Evolutionary conservation across 148 eudicot species (phyloP), one percentile per base, ranked within the genome.

Genomic region (Oxyria digyna): DNA sequence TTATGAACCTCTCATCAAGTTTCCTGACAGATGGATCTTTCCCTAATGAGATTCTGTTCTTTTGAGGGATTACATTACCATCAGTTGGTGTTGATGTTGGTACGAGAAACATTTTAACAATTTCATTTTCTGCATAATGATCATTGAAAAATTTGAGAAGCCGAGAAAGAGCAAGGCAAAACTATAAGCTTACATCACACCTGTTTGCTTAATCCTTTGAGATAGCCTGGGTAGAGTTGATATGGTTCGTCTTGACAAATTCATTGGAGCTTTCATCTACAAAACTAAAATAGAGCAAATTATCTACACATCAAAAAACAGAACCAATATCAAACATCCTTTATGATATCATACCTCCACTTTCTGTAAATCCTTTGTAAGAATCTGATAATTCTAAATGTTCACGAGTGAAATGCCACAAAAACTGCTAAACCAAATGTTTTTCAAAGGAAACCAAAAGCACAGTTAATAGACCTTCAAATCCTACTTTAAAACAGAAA

Each of bases 1-100:
- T 83, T 42, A 88, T 86, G 23, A 94, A 94, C 73, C 97, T 85
- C 79, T 90, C 97, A 71, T 90, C 97, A 65, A 94, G 79, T 63
- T 54, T 75, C 77, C 98, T 80, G 52, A 70, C 72, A 17, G 87
- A 75, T 29, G 68, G 66, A 50, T 74, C 75, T 31, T 38, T 85
- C 32, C 73, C 69, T 26, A 49, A 42, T 26, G 42, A 5, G 50
- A 71, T 63, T 5, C 71, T 68, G 62, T 57, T 78, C 14, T 31
- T 6, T 42, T 81, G 74, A 29, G 73, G 62, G 69, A 65, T 67
- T 9, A 26, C 59, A 35, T 80, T 26, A 14, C 85, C 95, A 42
- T 78, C 69, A 5, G 24, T 29, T 31, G 46, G 82, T 37, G 42
- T 77, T 0, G 86, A 82, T 45, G 68, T 70, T 72, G 81, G 78